phyloP scores from a whole-genome alignment of 2,329 filamentous ascomycete species.

The Aspergillus pseudotamarii region DNA sequence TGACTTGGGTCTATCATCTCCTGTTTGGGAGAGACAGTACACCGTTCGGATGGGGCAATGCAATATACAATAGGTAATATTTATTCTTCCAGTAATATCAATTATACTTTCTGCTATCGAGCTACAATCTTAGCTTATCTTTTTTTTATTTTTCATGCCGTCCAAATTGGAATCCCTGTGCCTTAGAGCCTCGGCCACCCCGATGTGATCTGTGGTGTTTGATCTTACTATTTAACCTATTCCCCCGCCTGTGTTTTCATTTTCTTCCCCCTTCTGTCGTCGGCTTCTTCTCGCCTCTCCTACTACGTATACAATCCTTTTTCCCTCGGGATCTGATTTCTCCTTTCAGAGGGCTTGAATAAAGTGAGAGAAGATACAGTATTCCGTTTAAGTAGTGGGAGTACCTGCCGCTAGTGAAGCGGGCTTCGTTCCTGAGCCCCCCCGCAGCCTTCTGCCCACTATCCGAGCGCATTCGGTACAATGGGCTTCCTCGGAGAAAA shows the following conservation, averaged over 20 bases:
- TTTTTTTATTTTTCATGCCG: not conserved
- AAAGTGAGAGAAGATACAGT: not conserved
- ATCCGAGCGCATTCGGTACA: not conserved
- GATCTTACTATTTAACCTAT: slow-evolving; percentile 7
- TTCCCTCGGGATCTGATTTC: not conserved
- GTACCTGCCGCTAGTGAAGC: not conserved
- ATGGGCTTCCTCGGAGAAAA: slow-evolving; percentile 17
- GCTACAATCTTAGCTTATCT: not conserved
- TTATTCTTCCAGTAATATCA: not conserved
- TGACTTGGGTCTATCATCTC: not conserved
- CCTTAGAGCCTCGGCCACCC: not conserved
- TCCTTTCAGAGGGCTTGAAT: not conserved
- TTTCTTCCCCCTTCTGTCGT: not conserved
- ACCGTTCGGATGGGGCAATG: not conserved
- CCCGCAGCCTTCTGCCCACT: not conserved
- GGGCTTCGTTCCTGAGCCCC: not conserved
- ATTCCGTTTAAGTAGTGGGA: not conserved
- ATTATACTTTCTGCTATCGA: not conserved
- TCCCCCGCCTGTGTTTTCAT: not conserved
- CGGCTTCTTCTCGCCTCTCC: not conserved
- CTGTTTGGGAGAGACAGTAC: not conserved
- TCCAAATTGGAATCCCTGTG: not conserved
- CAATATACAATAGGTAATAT: not conserved
- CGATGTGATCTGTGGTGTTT: not conserved
- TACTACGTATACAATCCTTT: not conserved